phyloP scores from a whole-genome alignment of 2,329 filamentous ascomycete genomes.

The Graphilbum ipis-grandicollis region DNA sequence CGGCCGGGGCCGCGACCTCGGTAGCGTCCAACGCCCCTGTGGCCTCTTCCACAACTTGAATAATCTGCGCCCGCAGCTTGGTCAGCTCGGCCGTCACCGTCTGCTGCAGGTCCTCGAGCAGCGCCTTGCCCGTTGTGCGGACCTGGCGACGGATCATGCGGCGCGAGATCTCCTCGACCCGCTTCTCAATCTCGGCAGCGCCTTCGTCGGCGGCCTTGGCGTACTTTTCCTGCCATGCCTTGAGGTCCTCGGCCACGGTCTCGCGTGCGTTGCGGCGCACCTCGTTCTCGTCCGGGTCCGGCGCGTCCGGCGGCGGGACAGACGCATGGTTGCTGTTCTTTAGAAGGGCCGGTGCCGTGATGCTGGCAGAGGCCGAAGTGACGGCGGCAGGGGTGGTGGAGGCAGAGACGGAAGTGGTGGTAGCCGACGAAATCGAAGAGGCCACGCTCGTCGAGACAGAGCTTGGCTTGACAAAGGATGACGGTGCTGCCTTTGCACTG shows the following conservation, averaged over 20 bases:
- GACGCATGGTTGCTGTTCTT: constrained; percentile 10
- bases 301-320: constrained; percentile 25
- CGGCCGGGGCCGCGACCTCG: constrained; percentile 19
- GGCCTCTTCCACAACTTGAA: constrained; percentile 39
- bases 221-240: constrained; percentile 79
- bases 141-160: constrained; percentile 45
- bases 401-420: constrained; percentile 13
- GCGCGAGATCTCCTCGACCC: constrained; percentile 39
- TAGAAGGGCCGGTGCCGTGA: constrained; percentile 4
- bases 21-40: no score
- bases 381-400: constrained; percentile 13
- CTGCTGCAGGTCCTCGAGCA: constrained; percentile 52
- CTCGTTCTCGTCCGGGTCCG: constrained; percentile 34
- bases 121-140: constrained; percentile 44
- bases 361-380: constrained; percentile 5
- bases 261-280: constrained; percentile 41
- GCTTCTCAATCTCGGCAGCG: constrained; percentile 51
- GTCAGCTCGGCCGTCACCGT: constrained; percentile 46
- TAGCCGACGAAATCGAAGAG: background rate
- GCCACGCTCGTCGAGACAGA: no score
- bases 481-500: constrained; percentile 8
- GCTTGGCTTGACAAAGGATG: constrained; percentile 23
- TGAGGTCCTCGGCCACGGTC: constrained; percentile 61
- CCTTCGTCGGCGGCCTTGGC: constrained; percentile 72
- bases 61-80: constrained; percentile 46